These are phyloP conservation scores for Citeromyces matritensis DNA, from an alignment of 805 yeast genomes.

Conservation along the genomic window DNA sequence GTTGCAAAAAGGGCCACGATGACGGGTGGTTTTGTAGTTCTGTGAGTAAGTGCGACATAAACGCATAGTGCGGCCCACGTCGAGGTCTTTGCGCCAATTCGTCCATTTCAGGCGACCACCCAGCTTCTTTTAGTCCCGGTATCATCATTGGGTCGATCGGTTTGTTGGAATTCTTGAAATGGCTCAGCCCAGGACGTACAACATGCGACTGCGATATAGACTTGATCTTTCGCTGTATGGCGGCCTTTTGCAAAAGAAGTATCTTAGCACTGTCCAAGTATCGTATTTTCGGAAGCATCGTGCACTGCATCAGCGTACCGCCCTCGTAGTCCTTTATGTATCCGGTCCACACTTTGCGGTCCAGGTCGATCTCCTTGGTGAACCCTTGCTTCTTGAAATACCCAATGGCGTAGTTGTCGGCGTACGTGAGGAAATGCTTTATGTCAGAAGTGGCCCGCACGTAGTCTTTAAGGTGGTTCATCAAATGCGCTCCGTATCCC, in stretches of 20 bases:
- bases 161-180: slow-evolving; percentile 36
- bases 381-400: slow-evolving; percentile 97
- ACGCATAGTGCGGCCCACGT: slow-evolving; percentile 86
- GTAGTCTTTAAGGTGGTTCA: slow-evolving; percentile 96
- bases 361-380: slow-evolving; percentile 84
- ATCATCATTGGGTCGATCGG: slow-evolving; percentile 69
- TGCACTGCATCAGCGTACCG: slow-evolving; percentile 95
- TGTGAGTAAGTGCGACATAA: slow-evolving; percentile 76
- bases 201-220: slow-evolving; percentile 67
- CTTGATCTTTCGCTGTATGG: slow-evolving; percentile 72
- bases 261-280: slow-evolving; percentile 84
- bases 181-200: slow-evolving; percentile 67
- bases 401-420: slow-evolving; percentile 98
- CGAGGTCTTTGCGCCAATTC: slow-evolving; percentile 90
- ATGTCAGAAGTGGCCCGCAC: slow-evolving; percentile 80
- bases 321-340: slow-evolving; percentile 98
- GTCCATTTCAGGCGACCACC: slow-evolving; percentile 99
- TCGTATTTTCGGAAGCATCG: slow-evolving; percentile 80
- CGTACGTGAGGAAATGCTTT: slow-evolving; percentile 82
- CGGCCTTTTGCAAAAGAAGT: slow-evolving; percentile 78
- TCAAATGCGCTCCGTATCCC: slow-evolving; percentile 96
- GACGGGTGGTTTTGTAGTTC: slow-evolving; percentile 92
- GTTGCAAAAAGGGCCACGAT: slow-evolving; percentile 94
- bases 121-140: slow-evolving; percentile 87
- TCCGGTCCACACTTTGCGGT: slow-evolving; percentile 90